Percentiles rank a stretch among this genome's conserved stretches.
These are phyloP conservation scores for Peribolospora baueri DNA, from an alignment of 768 basidiomycete species.

Conservation along the genomic window DNA sequence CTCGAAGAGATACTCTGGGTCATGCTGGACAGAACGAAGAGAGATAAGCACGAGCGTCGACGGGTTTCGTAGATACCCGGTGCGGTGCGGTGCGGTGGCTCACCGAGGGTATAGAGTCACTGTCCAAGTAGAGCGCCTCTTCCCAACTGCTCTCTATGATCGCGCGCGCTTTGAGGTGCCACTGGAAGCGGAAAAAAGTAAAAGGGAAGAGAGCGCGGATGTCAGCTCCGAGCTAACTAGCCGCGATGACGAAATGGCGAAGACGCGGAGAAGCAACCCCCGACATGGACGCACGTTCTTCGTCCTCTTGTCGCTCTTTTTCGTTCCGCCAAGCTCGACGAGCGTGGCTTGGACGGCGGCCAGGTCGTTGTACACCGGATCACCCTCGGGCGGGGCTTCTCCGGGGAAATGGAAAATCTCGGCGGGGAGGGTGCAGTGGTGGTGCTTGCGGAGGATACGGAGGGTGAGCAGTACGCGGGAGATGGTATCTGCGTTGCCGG, in stretches of 20 bases:
- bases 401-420: constrained; percentile 22
- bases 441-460: constrained; percentile 11
- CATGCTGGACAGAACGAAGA: constrained; percentile 1
- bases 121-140: constrained; percentile 23
- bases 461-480: constrained; percentile 16
- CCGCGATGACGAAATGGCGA: no score
- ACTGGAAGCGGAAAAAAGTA: constrained; percentile 1
- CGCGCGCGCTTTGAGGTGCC: constrained; percentile 19
- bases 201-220: no score
- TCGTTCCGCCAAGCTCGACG: constrained; percentile 15
- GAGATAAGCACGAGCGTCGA: no score
- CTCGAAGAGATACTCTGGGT: constrained; percentile 21
- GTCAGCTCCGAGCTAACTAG: no score
- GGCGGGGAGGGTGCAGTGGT: constrained; percentile 16
- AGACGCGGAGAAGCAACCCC: no score
- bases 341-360: constrained; percentile 11
- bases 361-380: constrained; percentile 5
- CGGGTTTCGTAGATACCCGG: no score
- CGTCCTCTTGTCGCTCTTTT: constrained; percentile 16
- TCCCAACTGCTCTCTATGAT: constrained; percentile 16
- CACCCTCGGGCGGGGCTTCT: constrained; percentile 16
- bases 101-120: constrained; percentile 2
- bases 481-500: constrained; percentile 24
- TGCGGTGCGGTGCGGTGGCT: constrained; percentile 16
- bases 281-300: constrained; percentile 7